These are phyloP conservation scores for Collybia sp. DNA, from an alignment of 768 basidiomycete species.

Conservation along the genomic window DNA sequence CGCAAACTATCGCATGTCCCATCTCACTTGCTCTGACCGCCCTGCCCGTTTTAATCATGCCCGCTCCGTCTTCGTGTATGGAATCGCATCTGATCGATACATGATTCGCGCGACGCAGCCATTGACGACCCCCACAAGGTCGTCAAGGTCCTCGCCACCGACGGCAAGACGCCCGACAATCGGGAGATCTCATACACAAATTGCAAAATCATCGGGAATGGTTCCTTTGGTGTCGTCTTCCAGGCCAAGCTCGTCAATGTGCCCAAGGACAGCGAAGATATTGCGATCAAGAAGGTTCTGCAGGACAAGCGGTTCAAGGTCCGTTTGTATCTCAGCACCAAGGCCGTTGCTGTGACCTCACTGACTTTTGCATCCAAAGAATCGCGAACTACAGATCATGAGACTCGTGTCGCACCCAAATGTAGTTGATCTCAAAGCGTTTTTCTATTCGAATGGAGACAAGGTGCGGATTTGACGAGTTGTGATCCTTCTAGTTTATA, in stretches of 20 bases:
- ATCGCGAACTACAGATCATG: constrained; percentile 99
- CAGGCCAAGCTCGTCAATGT: constrained; percentile 81
- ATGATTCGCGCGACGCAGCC: constrained; percentile 37
- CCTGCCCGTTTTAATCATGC: neutral
- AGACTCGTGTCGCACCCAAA: constrained; percentile 94
- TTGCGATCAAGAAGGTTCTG: constrained; percentile 99
- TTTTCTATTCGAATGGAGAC: constrained; percentile 99
- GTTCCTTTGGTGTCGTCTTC: constrained; percentile 98
- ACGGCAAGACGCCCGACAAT: constrained; percentile 90
- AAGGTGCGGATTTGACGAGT: constrained; percentile 56
- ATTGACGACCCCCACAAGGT: constrained; percentile 97
- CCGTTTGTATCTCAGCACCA: constrained; percentile 20
- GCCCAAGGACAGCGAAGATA: constrained; percentile 70
- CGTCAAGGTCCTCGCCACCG: constrained; percentile 91
- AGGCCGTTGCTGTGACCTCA: constrained; percentile 3
- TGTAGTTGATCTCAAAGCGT: constrained; percentile 95
- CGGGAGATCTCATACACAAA: constrained; percentile 91
- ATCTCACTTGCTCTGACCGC: constrained; percentile 9
- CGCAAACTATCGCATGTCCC: constrained; percentile 18
- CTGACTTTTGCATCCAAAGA: constrained; percentile 42
- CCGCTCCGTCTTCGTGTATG: constrained; percentile 5
- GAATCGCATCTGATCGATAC: constrained; percentile 33
- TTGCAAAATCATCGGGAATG: constrained; percentile 98
- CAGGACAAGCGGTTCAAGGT: constrained; percentile 99
- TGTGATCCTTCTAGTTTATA: no score